Evolutionary conservation across 163 green algal species (phyloP), one percentile per base, ranked within the genome.

Genomic region (Chloromonas sp.): DNA sequence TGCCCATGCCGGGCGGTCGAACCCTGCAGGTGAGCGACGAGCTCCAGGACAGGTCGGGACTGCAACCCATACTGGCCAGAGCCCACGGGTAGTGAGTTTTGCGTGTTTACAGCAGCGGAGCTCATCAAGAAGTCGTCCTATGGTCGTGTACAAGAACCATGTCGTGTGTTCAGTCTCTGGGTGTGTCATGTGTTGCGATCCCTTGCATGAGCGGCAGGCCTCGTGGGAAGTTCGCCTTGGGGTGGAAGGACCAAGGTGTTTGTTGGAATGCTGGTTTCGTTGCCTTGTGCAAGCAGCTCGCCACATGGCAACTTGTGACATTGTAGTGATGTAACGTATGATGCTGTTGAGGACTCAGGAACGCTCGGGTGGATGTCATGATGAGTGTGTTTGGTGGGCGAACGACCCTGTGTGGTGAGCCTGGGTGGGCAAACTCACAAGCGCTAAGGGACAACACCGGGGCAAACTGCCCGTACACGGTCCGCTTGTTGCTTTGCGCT

Each of bases 1-100:
- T 93, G 71, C 94, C 95, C 0, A 88, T 86, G 14, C 84, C 83
- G 0, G 86, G 76, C 0, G 95, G 90, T 66, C 60, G 79, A 14
- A 71, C 66, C 2, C 88, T 96, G 60, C 79, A 92, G 88, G 84
- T 82, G 71, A 88, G 88, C 8, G 58, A 78, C 36, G 77, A 81
- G 60, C 76, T 11, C 57, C 87, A 84, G 86, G 58, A 15, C 2
- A 36, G 2, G n/a, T 8, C 5, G 11, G 2, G 70, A n/a, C 36
- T 77, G 58, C 3, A 59, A 14, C 60, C 60, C 1, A 57, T 57
- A 58, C 36, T 57, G 36, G 8, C 14, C 58, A 58, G 13, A 60
- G 60, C 60, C 60, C 14, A 70, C 3, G 36, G 36, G 36, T 36
- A 36, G 36, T 36, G 36, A 36, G 36, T 36, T 36, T 36, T 36